These are phyloP conservation scores for Aspergillus fructus DNA, from an alignment of 2,329 filamentous ascomycete species.

Conservation along the genomic window DNA sequence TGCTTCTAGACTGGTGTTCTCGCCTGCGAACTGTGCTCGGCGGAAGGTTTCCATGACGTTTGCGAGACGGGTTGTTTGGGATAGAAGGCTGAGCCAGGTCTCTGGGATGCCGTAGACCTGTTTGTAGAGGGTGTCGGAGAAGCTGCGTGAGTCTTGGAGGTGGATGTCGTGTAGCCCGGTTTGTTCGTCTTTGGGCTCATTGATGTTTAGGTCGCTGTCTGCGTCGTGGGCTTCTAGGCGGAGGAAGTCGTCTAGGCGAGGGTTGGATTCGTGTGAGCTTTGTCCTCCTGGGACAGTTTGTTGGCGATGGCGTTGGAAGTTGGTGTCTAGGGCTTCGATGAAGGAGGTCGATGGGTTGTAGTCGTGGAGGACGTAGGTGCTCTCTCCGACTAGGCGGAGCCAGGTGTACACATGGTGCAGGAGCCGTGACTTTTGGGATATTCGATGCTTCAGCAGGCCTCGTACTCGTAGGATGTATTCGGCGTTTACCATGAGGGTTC, in stretches of 20 bases:
- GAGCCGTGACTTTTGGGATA: constrained; percentile 38
- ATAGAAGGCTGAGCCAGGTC: constrained; percentile 46
- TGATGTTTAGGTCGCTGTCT: constrained; percentile 41
- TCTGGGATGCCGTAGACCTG: constrained; percentile 46
- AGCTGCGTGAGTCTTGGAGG: constrained; percentile 35
- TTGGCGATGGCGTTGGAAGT: neutral
- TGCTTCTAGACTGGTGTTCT: constrained; percentile 19
- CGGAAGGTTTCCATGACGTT: constrained; percentile 35
- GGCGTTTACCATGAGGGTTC: constrained; percentile 39
- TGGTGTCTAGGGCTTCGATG: constrained; percentile 19
- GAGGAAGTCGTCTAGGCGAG: constrained; percentile 41
- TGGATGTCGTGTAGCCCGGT: constrained; percentile 41
- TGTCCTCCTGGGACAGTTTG: neutral
- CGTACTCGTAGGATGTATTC: constrained; percentile 38
- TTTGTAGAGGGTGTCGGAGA: constrained; percentile 37
- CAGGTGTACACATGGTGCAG: constrained; percentile 43
- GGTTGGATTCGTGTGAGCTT: neutral
- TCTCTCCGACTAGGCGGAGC: constrained; percentile 38
- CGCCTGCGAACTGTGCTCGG: constrained; percentile 17
- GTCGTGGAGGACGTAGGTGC: constrained; percentile 33
- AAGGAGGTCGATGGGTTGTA: constrained; percentile 24
- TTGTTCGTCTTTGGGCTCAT: constrained; percentile 36
- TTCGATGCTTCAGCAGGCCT: constrained; percentile 34
- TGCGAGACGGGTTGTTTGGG: constrained; percentile 45
- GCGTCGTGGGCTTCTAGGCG: constrained; percentile 33